A percentile compares a stretch with the other conserved stretches of the same genome.
Evolutionary conservation across 768 basidiomycete species (phyloP).

Genomic region (Termitomyces sp.): DNA sequence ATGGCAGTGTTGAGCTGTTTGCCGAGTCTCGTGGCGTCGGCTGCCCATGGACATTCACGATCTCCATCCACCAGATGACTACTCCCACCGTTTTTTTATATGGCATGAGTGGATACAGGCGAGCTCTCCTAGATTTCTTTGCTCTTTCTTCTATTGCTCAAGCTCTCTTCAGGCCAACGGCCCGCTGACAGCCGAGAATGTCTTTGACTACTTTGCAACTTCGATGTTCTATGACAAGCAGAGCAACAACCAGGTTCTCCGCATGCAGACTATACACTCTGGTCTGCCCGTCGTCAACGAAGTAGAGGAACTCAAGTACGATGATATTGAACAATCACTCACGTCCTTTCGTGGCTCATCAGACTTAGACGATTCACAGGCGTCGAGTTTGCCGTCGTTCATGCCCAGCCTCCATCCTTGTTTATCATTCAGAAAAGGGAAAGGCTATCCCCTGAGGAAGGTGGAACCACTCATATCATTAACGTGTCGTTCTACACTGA

Average conservation of each 20-base stretch:
- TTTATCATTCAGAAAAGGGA: slow-evolving; percentile 91
- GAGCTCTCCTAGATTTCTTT: slow-evolving; percentile 3
- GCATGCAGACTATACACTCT: slow-evolving; percentile 91
- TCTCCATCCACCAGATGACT: slow-evolving; percentile 77
- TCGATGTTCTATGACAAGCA: slow-evolving; percentile 95
- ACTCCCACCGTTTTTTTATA: slow-evolving; percentile 78
- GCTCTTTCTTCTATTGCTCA: not conserved
- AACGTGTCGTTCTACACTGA: slow-evolving; percentile 2
- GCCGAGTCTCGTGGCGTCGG: slow-evolving; percentile 5
- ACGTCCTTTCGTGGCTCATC: slow-evolving; percentile 3
- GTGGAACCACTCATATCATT: slow-evolving; percentile 31
- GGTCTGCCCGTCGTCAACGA: slow-evolving; percentile 75
- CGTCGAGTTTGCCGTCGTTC: slow-evolving; percentile 81
- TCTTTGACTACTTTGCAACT: slow-evolving; percentile 84
- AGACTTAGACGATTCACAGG: slow-evolving; percentile 67
- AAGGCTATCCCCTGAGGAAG: slow-evolving; percentile 76
- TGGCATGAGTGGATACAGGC: slow-evolving; percentile 92
- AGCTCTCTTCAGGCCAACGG: slow-evolving; percentile 55
- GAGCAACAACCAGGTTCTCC: slow-evolving; percentile 86
- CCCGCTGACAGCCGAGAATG: slow-evolving; percentile 68
- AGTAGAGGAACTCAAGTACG: slow-evolving; percentile 80
- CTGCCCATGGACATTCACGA: slow-evolving; percentile 44
- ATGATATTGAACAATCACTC: slow-evolving; percentile 13
- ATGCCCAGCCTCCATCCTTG: slow-evolving; percentile 71
- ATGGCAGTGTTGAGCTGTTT: not conserved